Conservation (phyloP, 106 monocot species). For the Platanthera guangdongensis region DNA sequence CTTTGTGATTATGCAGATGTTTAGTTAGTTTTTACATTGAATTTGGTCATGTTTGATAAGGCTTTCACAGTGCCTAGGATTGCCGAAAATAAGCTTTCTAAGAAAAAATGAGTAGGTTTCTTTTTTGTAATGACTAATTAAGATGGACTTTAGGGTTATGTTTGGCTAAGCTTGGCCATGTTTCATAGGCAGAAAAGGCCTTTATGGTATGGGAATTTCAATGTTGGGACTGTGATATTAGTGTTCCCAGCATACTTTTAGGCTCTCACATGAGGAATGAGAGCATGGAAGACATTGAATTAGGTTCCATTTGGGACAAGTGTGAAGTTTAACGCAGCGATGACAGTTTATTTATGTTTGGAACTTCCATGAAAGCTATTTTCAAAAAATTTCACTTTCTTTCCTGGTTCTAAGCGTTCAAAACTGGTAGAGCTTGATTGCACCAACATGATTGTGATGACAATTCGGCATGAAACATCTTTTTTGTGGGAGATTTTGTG, state of each 20-base stretch:
- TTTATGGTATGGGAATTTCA: conserved; percentile 60
- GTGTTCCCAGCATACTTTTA: conserved; percentile 67
- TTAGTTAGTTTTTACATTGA: conserved; percentile 58
- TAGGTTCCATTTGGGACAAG: neutral
- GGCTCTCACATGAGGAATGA: conserved; percentile 74
- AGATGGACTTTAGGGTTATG: conserved; percentile 52
- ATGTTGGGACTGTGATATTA: conserved; percentile 58
- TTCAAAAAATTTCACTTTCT: too few species aligned
- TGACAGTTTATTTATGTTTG: too few species aligned
- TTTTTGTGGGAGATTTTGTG: too few species aligned
- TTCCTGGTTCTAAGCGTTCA: too few species aligned
- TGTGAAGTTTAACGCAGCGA: too few species aligned
- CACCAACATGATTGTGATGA: too few species aligned
- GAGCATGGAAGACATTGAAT: conserved; percentile 64
- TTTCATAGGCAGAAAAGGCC: conserved; percentile 47
- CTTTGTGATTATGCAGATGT: conserved; percentile 22
- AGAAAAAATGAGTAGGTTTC: conserved; percentile 47
- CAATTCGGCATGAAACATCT: too few species aligned
- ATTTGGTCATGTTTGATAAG: conserved; percentile 20
- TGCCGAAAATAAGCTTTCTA: conserved; percentile 60
- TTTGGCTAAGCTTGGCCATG: conserved; percentile 60
- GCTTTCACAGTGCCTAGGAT: conserved; percentile 36
- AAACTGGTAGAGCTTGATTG: too few species aligned
- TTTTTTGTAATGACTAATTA: conserved; percentile 84
- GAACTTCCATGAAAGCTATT: too few species aligned